Conservation (phyloP, 495 filamentous ascomycete genomes). For the Daldinia bambusicola region DNA sequence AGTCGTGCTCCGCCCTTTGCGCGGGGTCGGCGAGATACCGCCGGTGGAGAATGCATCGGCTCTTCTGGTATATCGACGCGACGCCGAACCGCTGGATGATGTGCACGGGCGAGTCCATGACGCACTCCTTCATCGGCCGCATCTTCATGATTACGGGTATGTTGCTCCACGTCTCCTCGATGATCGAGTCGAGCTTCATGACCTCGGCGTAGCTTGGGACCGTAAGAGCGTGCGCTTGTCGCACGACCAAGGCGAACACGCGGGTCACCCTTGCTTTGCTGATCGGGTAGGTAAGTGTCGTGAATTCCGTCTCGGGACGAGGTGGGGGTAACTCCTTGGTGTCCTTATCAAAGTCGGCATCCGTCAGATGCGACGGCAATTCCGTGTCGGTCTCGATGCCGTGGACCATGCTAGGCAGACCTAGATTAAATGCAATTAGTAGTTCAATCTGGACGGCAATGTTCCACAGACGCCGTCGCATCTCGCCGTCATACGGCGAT, state of each 20-base stretch:
- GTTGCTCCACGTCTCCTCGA: constrained; percentile 66
- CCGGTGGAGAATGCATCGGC: constrained; percentile 78
- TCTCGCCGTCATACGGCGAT: constrained; percentile 64
- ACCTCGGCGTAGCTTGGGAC: constrained; percentile 70
- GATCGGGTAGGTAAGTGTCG: constrained; percentile 60
- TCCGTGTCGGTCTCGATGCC: constrained; percentile 60
- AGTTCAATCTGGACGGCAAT: constrained; percentile 62
- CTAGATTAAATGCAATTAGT: constrained; percentile 62
- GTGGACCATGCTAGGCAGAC: constrained; percentile 62
- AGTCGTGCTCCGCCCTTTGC: constrained; percentile 68
- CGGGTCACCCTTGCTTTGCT: constrained; percentile 56
- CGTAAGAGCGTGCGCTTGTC: constrained; percentile 52
- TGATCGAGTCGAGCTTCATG: constrained; percentile 68
- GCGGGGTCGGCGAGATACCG: constrained; percentile 70
- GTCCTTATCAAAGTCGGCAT: constrained; percentile 61
- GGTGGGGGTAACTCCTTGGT: constrained; percentile 54
- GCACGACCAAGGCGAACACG: constrained; percentile 53
- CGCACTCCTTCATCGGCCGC: constrained; percentile 67
- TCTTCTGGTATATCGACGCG: constrained; percentile 77
- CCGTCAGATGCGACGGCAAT: constrained; percentile 58
- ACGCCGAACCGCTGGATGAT: constrained; percentile 77
- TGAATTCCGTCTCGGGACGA: constrained; percentile 59
- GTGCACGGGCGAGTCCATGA: constrained; percentile 68
- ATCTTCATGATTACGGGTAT: constrained; percentile 70
- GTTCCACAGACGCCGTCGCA: constrained; percentile 66